phyloP scores from a whole-genome alignment of 2,329 filamentous ascomycete species.

The Nemania serpens region DNA sequence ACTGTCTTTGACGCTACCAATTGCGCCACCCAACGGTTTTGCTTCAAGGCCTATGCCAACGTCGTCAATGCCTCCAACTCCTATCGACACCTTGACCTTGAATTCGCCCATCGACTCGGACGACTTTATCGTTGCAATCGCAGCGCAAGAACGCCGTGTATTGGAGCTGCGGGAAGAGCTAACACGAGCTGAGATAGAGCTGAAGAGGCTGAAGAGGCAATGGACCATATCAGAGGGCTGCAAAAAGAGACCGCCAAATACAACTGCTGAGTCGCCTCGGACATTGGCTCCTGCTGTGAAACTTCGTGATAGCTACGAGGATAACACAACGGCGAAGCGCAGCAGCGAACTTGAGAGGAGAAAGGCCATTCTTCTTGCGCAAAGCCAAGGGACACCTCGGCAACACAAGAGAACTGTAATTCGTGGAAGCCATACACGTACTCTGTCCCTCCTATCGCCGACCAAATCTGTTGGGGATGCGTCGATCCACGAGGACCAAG shows the following conservation, averaged over 20 bases:
- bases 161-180: conserved; percentile 91
- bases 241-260: conserved; percentile 73
- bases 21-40: conserved; percentile 58
- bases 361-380: conserved; percentile 65
- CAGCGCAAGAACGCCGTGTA: conserved; percentile 87
- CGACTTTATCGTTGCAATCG: conserved; percentile 84
- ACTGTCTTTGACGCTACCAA: conserved; percentile 65
- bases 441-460: conserved; percentile 82
- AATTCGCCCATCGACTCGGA: conserved; percentile 59
- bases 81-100: conserved; percentile 50
- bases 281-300: conserved; percentile 35
- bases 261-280: conserved; percentile 62
- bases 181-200: conserved; percentile 76
- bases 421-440: conserved; percentile 65
- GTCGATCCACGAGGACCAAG: conserved; percentile 50
- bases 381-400: conserved; percentile 47
- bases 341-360: conserved; percentile 72
- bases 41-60: conserved; percentile 58
- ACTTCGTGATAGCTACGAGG: conserved; percentile 42
- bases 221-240: conserved; percentile 79
- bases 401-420: conserved; percentile 67
- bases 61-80: conserved; percentile 56
- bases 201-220: conserved; percentile 78
- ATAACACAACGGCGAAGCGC: conserved; percentile 46
- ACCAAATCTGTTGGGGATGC: conserved; percentile 53